Evolutionary conservation across 1,139 yeast genomes (phyloP), one percentile per base, ranked within the genome.

Genomic region (Arxiozyma slooffiae): DNA sequence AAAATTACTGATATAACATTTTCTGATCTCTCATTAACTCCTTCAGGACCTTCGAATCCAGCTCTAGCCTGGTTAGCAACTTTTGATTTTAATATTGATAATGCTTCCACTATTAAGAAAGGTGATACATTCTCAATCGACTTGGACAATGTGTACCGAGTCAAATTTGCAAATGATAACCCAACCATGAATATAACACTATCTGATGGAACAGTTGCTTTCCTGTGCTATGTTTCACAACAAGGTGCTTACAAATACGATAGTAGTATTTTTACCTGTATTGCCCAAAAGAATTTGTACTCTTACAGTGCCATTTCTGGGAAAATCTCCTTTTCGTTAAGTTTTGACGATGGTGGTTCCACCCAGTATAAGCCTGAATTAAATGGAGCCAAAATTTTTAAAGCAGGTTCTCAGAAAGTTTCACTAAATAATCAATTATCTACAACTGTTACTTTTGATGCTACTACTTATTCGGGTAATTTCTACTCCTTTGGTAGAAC

Each of bases 281-380:
- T 53, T 4, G 60, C 68, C 8, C 45, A 55, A 3, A 50, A 50
- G 2, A 62, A 56, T 23, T 53, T 66, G 9, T 55, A 62, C 14
- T 41, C 54, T 7, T 57, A 53, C 40, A 52, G 48, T 14, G 44
- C 60, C 1, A 50, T 66, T 34, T 45, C 53, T 11, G 73, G 72
- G 26, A 43, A 59, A 2, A 55, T 70, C 3, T 52, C 59, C 5
- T 58, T 66, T 46, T 57, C 62, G 2, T 55, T 68, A 4, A 60
- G 60, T 39, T 67, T 69, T 44, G 62, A 61, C 47, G 61, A 54
- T 51, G 73, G 73, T 53, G 71, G 66, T 26, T 61, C 67, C 22
- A 47, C 55, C 2, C 55, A 61, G 48, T 46, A 58, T 18, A 11
- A 17, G 6, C 60, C 55, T 42, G 71, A 67, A 46, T 48, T 68